Evolutionary conservation across 1,284 basidiomycete genomes (phyloP).

Genomic region (Trichosporon coremiiforme): DNA sequence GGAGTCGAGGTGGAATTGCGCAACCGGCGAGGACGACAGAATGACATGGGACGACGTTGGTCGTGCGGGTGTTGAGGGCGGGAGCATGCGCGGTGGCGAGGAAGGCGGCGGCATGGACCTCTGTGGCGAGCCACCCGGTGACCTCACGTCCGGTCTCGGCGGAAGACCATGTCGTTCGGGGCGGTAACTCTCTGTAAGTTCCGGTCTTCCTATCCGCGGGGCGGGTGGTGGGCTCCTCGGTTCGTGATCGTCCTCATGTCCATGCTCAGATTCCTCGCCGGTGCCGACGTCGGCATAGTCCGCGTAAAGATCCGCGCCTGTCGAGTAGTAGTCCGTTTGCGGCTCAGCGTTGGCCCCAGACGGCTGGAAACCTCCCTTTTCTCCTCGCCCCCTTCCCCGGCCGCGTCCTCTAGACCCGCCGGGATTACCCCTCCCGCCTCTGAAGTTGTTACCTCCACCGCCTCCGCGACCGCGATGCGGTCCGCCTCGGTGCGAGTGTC

Average conservation of each 20-base stretch:
- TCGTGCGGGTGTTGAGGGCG: neutral
- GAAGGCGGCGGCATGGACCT: neutral
- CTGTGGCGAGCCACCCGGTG: neutral
- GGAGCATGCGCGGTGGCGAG: neutral
- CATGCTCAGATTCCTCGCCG: neutral
- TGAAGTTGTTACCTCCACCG: neutral
- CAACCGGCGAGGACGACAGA: constrained; percentile 1
- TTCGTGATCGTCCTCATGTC: neutral
- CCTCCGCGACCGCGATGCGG: neutral
- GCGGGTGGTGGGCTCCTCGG: neutral
- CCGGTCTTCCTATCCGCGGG: constrained; percentile 12
- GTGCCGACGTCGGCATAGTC: neutral
- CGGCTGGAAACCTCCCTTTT: neutral
- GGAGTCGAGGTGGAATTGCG: constrained; percentile 8
- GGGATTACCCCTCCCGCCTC: neutral
- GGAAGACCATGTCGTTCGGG: neutral
- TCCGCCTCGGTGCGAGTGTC: neutral
- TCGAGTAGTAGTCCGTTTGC: constrained; percentile 12
- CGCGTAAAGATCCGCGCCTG: neutral
- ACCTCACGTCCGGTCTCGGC: neutral
- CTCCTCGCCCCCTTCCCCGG: neutral
- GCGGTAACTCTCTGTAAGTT: neutral
- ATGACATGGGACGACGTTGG: neutral
- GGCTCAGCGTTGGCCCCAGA: constrained; percentile 1
- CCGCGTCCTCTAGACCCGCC: neutral